Evolutionary conservation across 2,329 filamentous ascomycete genomes (phyloP), one percentile per base, ranked within the genome.

Genomic region (Stromatinia cepivora): DNA sequence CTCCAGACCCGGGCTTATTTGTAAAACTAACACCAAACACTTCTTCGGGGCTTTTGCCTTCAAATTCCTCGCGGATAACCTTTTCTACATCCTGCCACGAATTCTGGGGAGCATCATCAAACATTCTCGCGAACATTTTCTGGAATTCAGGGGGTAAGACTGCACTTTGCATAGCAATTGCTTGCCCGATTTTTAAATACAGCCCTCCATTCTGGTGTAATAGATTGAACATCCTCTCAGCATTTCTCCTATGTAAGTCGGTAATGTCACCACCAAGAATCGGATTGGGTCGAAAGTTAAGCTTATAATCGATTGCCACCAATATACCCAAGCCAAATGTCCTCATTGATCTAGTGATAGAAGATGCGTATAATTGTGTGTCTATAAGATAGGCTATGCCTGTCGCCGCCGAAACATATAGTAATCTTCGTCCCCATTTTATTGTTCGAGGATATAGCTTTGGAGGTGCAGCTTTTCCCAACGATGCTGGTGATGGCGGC

Each of bases 141-240:
- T 97, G 93, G 76, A 98, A 98, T 80, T 97, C 93, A 0, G 94
- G 92, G 36, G 95, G 95, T 71, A 99, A 82, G 36, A 98, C 89
- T 0, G 94, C 94, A 74, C 92, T 94, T 84, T 99, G 95, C 95
- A 98, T 98, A 20, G 94, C 95, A 74, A 99, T 94, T 6, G 95
- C 95, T 83, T 99, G 95, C 0, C 95, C 95, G 70, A 99, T 97
- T 85, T 99, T 99, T 78, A 98, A 84, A 78, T 98, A 99, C 25
- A 99, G 81, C 0, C 95, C 95, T 71, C 95, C 94, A 84, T 99
- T 99, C 68, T 87, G 83, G 36, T 92, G 86, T 73, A 98, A 84
- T 72, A 99, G 82, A 42, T 94, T 85, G 71, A 92, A 97, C 50
- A 98, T 82, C 36, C 92, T 86, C 81, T 93, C 88, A 0, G 95